Evolutionary conservation across 2,329 filamentous ascomycete genomes (phyloP).

Genomic region (Epichloe hybrida): DNA sequence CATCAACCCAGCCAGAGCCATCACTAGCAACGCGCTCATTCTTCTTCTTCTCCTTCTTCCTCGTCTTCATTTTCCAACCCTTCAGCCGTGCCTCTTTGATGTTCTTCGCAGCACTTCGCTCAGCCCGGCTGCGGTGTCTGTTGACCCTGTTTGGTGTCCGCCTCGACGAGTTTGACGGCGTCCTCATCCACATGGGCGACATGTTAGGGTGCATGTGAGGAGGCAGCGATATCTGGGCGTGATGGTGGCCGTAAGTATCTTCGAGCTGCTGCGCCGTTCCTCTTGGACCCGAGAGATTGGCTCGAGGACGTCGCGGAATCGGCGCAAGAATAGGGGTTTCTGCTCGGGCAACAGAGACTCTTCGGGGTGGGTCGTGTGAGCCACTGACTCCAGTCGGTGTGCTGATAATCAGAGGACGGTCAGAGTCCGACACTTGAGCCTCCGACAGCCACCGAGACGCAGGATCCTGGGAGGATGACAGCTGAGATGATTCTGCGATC

Average conservation of each 20-base stretch:
- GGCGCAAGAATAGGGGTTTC: conserved; percentile 39
- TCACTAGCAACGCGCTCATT: conserved; percentile 21
- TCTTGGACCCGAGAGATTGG: conserved; percentile 18
- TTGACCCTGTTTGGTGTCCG: conserved; percentile 29
- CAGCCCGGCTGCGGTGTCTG: conserved; percentile 40
- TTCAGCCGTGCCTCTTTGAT: conserved; percentile 45
- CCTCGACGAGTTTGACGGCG: conserved; percentile 20
- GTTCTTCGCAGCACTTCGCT: conserved; percentile 48
- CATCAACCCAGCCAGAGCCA: conserved; percentile 41
- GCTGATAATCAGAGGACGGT: conserved; percentile 47
- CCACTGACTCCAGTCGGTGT: conserved; percentile 42
- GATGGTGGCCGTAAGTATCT: conserved; percentile 34
- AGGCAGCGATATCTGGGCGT: conserved; percentile 6
- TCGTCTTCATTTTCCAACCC: conserved; percentile 37
- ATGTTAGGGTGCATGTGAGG: conserved; percentile 6
- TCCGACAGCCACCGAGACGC: not conserved
- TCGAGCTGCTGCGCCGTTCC: conserved; percentile 41
- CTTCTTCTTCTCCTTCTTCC: too few relatives aligned
- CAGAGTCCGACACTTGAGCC: conserved; percentile 18
- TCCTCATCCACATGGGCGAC: conserved; percentile 22
- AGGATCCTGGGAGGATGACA: not conserved
- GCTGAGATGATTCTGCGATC: not conserved
- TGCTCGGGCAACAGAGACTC: conserved; percentile 17
- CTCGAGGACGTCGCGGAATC: conserved; percentile 36
- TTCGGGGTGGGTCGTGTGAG: conserved; percentile 32